A percentile compares a stretch with the other conserved stretches of the same genome.
phyloP scores from a whole-genome alignment of 805 yeast genomes.

The Monosporozyma aerobia region DNA sequence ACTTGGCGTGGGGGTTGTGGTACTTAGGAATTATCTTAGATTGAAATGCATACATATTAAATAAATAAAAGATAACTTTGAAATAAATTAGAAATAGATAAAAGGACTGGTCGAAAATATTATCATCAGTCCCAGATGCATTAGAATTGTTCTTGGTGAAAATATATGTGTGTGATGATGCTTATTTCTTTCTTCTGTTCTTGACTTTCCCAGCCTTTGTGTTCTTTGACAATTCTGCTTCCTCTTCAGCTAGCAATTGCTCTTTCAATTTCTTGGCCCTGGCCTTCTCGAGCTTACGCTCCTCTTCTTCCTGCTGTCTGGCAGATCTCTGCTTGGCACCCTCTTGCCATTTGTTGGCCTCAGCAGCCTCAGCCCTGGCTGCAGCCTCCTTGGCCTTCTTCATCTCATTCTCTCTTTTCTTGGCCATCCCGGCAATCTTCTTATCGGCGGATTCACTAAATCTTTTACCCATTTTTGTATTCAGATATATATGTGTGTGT shows the following conservation, averaged over 20 bases:
- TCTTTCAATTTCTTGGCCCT: conserved; percentile 27
- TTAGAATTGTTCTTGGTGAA: not conserved
- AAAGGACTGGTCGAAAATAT: not conserved
- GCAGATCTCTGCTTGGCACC: conserved; percentile 22
- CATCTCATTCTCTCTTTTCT: conserved; percentile 27
- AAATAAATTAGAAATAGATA: not conserved
- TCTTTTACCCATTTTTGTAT: conserved; percentile 26
- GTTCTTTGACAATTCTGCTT: conserved; percentile 16
- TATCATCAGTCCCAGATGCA: not conserved
- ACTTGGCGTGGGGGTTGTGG: no score
- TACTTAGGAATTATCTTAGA: not conserved
- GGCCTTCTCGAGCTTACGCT: conserved; percentile 24
- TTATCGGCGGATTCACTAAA: conserved; percentile 29
- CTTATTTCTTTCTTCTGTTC: conserved; percentile 13
- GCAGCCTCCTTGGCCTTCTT: conserved; percentile 19
- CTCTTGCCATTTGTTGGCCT: conserved; percentile 28
- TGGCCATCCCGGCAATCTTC: conserved; percentile 29
- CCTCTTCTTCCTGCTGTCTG: conserved; percentile 25
- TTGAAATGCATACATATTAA: not conserved
- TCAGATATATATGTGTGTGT: not conserved
- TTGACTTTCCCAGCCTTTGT: conserved; percentile 19
- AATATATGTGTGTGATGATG: no score
- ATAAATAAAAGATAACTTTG: not conserved
- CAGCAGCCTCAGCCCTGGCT: conserved; percentile 24
- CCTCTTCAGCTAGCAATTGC: conserved; percentile 27